Base-by-base conservation (phyloP, 2,329 filamentous ascomycete species). In the Trichoderma cornu-damae region DNA sequence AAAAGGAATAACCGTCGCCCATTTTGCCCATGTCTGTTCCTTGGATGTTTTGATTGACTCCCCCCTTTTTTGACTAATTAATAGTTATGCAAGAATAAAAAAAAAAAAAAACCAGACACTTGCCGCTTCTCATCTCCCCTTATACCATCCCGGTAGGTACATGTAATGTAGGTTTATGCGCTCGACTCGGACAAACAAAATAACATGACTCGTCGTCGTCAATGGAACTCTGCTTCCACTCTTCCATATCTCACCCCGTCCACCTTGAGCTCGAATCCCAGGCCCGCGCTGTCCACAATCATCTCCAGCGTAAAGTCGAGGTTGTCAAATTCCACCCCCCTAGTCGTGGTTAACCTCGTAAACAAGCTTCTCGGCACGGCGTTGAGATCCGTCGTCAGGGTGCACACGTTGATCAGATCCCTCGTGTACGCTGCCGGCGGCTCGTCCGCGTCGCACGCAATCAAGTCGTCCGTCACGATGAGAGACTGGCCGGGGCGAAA, bases 221-320 rank as follows among this genome's bases (percentile, higher is more conserved):
- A 89, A 67, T 90, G 86, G 69, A 93, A 92, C 62, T 90, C 88
- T 0, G 88, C 88, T 67, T 89, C 85, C 1, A 92, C 89, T 59
- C 84, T 78, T 7, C 88, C 89, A 70, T 92, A 92, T 61, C 87
- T 77, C 14, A 89, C 83, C 0, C 87, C 88, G 66, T 91, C 88
- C 11, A 92, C 88, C 72, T 88, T 88, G 53, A 92, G 72, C 72
- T 92, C 88, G 70, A 92, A 92, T 2, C 86, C 83, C 58, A 92
- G 65, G 1, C 87, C 86, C 0, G 88, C 88, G 64, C 86, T 89
- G 67, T 90, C 86, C 42, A 92, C 88, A 63, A 86, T 85, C 87
- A 93, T 90, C 73, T 91, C 88, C 5, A 92, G 80, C 9, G 87
- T 89, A 60, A 92, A 92, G 67, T 92, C 87, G 28, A 93, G 74